Evolutionary conservation across 2,329 filamentous ascomycete species (phyloP).

Genomic region (Penicillium sp.): DNA sequence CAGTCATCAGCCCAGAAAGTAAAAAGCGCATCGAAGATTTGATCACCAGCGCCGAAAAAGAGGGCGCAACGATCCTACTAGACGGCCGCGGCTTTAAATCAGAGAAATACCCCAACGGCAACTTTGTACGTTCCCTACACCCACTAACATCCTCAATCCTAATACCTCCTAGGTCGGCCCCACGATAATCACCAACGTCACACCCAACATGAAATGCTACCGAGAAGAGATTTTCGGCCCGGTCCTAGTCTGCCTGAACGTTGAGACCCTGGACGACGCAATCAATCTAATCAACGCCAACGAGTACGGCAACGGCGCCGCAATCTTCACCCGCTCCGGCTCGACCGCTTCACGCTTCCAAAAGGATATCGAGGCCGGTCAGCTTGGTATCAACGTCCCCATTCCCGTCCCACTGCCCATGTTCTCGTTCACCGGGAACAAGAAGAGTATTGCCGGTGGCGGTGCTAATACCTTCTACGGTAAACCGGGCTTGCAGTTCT

Average conservation of each 20-base stretch:
- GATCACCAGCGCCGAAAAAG: slow-evolving; percentile 56
- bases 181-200: slow-evolving; percentile 61
- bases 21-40: slow-evolving; percentile 59
- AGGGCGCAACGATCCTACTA: slow-evolving; percentile 59
- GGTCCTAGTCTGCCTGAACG: slow-evolving; percentile 58
- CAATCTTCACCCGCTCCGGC: slow-evolving; percentile 60
- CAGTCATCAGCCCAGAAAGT: slow-evolving; percentile 58
- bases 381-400: slow-evolving; percentile 62
- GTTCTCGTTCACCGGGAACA: slow-evolving; percentile 64
- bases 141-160: neutral
- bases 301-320: slow-evolving; percentile 62
- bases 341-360: slow-evolving; percentile 58
- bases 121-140: slow-evolving; percentile 49
- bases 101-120: slow-evolving; percentile 59
- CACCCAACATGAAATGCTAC: slow-evolving; percentile 61
- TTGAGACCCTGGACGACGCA: slow-evolving; percentile 56
- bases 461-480: slow-evolving; percentile 95
- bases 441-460: slow-evolving; percentile 87
- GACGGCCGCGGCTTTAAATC: slow-evolving; percentile 58
- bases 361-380: slow-evolving; percentile 60
- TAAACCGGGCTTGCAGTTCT: slow-evolving; percentile 85
- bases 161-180: slow-evolving; percentile 48
- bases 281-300: slow-evolving; percentile 60
- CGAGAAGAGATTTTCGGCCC: slow-evolving; percentile 62
- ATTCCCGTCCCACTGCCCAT: slow-evolving; percentile 59